These are phyloP conservation scores for Trifolium subterraneum DNA, from an alignment of 306 rosid genomes.

Conservation along the genomic window DNA sequence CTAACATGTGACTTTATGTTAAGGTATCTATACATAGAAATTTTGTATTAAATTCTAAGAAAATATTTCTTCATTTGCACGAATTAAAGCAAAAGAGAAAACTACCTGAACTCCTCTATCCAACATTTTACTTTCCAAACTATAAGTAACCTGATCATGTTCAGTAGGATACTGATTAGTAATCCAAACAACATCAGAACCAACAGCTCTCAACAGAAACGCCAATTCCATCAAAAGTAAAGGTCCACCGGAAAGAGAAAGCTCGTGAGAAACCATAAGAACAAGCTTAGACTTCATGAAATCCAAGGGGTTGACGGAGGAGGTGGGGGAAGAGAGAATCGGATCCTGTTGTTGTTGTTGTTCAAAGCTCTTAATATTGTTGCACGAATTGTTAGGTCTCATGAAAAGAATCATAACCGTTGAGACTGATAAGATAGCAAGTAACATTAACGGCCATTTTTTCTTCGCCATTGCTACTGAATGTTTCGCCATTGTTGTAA, in stretches of 20 bases:
- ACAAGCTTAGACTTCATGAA: slow-evolving; percentile 84
- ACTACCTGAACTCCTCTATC: slow-evolving; percentile 79
- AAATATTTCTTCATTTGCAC: too few species aligned
- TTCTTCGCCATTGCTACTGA: slow-evolving; percentile 60
- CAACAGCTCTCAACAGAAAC: slow-evolving; percentile 73
- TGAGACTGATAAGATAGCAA: slow-evolving; percentile 66
- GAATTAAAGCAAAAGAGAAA: background rate
- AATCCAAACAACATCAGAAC: slow-evolving; percentile 77
- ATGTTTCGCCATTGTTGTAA: slow-evolving; percentile 57
- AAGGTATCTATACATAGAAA: too few species aligned
- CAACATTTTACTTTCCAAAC: slow-evolving; percentile 76
- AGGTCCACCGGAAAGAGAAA: slow-evolving; percentile 85
- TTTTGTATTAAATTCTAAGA: too few species aligned
- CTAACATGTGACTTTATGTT: too few species aligned
- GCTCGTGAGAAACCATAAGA: slow-evolving; percentile 80
- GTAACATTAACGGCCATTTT: slow-evolving; percentile 57
- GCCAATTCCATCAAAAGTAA: slow-evolving; percentile 82
- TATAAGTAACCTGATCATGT: slow-evolving; percentile 63
- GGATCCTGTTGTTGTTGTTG: slow-evolving; percentile 38
- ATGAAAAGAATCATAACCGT: slow-evolving; percentile 62
- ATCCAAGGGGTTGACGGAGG: slow-evolving; percentile 49
- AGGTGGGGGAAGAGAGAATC: slow-evolving; percentile 44
- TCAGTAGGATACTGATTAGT: slow-evolving; percentile 67
- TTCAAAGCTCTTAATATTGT: slow-evolving; percentile 40
- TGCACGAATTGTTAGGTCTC: slow-evolving; percentile 56